Evolutionary conservation across 2,329 filamentous ascomycete genomes (phyloP), one percentile per base, ranked within the genome.

Genomic region (Pseudopyricularia cyperi): DNA sequence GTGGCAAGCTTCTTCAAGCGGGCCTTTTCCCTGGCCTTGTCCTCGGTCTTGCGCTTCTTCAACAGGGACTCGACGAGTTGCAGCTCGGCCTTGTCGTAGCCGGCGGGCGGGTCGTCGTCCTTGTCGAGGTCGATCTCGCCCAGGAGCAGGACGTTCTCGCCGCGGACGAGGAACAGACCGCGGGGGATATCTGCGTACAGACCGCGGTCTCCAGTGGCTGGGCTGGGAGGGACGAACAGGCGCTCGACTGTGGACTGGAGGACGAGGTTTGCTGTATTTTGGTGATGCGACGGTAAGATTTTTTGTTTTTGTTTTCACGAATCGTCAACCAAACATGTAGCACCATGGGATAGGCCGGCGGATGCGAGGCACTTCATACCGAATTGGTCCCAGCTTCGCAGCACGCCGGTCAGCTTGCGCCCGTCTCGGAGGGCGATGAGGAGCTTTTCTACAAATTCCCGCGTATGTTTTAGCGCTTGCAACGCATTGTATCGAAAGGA

Each of bases 331-430:
- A 24, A 46, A 35, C 17, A 30, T 33, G 14, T 46, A 26, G 8
- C 24, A n/a, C 28, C 26, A n/a, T 39, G 19, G 14, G 11, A 39
- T 50, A 11, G 50, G 47, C 35, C 17, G 32, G 19, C 7, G 11
- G 22, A 14, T 26, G 22, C 8, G 22, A 50, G 22, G 47, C 32
- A 17, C 15, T 30, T 15, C 75, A 62, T 82, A 95, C 90, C 91
- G 64, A 95, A 97, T 68, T 98, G 93, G 69, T 98, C 93, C 89
- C 93, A 98, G 60, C 88, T 95, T 62, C 93, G 79, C 59, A 98
- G 71, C 47, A 97, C 87, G 30, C 93, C 93, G 59, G 95, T 87
- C 59, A 97, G 75, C 71, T 97, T 97, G 61, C 91, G 82, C 55
- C 94, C 93, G 65, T 98, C 93, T 59, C 93, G 85, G 52, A 98